These are phyloP conservation scores for Cercophora newfieldiana DNA, from an alignment of 495 filamentous ascomycete species.

Conservation along the genomic window DNA sequence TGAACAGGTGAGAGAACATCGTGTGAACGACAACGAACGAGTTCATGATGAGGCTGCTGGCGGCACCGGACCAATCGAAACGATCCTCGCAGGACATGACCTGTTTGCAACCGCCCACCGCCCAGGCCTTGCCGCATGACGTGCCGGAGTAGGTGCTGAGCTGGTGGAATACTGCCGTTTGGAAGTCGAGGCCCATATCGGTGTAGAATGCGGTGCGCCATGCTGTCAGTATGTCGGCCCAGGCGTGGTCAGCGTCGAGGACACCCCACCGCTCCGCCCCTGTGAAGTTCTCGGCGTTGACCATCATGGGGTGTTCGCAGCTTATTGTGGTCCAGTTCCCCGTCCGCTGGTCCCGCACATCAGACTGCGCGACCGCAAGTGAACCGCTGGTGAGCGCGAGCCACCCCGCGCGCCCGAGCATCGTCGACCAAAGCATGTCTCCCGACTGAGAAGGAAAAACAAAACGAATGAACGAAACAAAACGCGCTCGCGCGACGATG, in stretches of 20 bases:
- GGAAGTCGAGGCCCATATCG: background rate
- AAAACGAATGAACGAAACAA: no score
- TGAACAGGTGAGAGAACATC: background rate
- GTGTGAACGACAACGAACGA: background rate
- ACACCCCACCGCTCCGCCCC: background rate
- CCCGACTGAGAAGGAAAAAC: no score
- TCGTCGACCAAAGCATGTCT: no score
- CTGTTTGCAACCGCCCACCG: background rate
- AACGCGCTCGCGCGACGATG: no score
- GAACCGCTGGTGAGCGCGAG: background rate
- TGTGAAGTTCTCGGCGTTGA: background rate
- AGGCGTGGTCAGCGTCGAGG: slow-evolving; percentile 2
- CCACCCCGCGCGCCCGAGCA: no score
- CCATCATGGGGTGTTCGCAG: background rate
- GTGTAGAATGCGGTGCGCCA: background rate
- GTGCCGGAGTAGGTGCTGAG: background rate
- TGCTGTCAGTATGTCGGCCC: background rate
- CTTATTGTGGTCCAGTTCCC: background rate
- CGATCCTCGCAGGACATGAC: background rate
- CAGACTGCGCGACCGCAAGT: background rate
- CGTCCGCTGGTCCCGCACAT: background rate
- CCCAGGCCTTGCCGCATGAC: background rate
- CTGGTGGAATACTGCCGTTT: background rate
- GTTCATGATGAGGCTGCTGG: background rate
- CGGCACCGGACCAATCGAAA: background rate